phyloP scores from a whole-genome alignment of 352 stramenopile species.

The Pythium grandisporangium region DNA sequence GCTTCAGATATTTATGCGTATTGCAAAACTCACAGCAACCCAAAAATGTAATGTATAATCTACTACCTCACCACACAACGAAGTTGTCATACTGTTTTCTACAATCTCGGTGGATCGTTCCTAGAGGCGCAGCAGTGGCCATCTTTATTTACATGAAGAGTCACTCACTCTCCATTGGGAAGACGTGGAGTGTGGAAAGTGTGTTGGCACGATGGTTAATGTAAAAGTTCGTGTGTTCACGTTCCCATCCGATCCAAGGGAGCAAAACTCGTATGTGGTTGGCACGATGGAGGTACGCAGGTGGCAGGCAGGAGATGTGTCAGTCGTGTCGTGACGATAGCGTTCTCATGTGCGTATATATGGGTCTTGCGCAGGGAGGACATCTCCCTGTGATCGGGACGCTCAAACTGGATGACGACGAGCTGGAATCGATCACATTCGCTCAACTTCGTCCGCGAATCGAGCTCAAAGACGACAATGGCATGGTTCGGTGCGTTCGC shows the following conservation, averaged over 20 bases:
- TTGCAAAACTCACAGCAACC: too few relatives aligned
- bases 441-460: constrained; percentile 49
- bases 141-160: too few relatives aligned
- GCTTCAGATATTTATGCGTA: too few relatives aligned
- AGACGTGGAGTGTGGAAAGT: too few relatives aligned
- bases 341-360: too few relatives aligned
- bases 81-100: too few relatives aligned
- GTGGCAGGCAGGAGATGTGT: constrained; percentile 37
- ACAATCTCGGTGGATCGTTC: too few relatives aligned
- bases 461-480: constrained; percentile 51
- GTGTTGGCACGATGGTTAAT: constrained; percentile 19
- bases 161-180: too few relatives aligned
- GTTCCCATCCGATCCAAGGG: constrained; percentile 48
- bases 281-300: constrained; percentile 45
- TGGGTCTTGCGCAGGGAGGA: constrained; percentile 26
- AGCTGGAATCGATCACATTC: constrained; percentile 46
- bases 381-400: constrained; percentile 54
- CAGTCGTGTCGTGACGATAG: too few relatives aligned
- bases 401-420: constrained; percentile 51
- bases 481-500: constrained; percentile 34
- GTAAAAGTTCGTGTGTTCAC: constrained; percentile 77
- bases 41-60: too few relatives aligned
- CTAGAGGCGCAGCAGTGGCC: too few relatives aligned
- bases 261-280: constrained; percentile 74
- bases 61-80: too few relatives aligned